phyloP scores from a whole-genome alignment of 768 basidiomycete species.

The Gloeophyllum trabeum region DNA sequence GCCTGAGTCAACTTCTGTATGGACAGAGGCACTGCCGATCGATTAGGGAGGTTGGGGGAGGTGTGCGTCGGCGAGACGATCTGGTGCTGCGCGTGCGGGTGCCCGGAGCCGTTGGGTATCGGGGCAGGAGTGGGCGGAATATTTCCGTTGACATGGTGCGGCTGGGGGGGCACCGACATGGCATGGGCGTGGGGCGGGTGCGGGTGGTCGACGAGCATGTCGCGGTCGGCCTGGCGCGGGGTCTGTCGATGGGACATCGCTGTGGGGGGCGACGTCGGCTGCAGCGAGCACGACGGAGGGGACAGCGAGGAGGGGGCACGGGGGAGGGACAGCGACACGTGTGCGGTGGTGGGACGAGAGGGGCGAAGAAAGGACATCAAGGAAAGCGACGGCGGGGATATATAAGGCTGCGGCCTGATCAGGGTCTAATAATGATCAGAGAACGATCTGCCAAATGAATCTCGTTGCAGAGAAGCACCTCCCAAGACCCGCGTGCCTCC shows the following conservation, averaged over 20 bases:
- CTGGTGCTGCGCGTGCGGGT: constrained; percentile 21
- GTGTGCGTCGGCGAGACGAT: constrained; percentile 25
- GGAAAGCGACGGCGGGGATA: not conserved
- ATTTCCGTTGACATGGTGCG: constrained; percentile 40
- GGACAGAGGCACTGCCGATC: constrained; percentile 22
- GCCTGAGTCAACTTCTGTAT: constrained; percentile 74
- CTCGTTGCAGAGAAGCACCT: not conserved
- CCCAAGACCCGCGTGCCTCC: not conserved
- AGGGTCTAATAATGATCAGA: not conserved
- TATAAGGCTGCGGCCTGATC: constrained; percentile 1
- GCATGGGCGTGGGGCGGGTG: constrained; percentile 31
- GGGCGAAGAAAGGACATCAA: constrained; percentile 8
- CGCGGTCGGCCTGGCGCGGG: constrained; percentile 47
- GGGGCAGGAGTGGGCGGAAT: constrained; percentile 34
- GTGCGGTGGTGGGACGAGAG: constrained; percentile 11
- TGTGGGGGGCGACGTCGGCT: constrained; percentile 8
- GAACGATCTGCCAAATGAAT: not conserved
- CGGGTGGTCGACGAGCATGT: constrained; percentile 54
- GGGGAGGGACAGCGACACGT: constrained; percentile 17
- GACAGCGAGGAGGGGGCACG: constrained; percentile 16
- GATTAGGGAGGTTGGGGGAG: constrained; percentile 12
- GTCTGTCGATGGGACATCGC: constrained; percentile 52
- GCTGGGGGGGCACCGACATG: constrained; percentile 29
- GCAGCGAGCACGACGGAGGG: not conserved
- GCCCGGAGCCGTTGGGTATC: constrained; percentile 30